Evolutionary conservation across 2,329 filamentous ascomycete species (phyloP), one percentile per base, ranked within the genome.

Genomic region (Fusarium succisae): DNA sequence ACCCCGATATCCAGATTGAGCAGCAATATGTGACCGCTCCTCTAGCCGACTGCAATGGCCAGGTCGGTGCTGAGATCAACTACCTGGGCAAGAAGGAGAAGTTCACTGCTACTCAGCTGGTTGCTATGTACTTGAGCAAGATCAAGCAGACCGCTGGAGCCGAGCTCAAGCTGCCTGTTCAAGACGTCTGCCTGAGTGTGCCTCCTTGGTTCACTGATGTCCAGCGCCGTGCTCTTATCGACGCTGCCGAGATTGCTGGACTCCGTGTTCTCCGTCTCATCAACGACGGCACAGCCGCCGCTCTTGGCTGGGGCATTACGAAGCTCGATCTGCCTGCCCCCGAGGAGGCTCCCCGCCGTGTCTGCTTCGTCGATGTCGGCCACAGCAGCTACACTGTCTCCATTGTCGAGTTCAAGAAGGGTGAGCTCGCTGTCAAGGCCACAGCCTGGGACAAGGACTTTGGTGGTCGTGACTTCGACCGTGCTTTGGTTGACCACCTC

Each of bases 171-270:
- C 89, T 97, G 51, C 94, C 95, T 67, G 96, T 98, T 66, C 93
- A 93, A 69, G 96, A 99, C 82, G 88, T 98, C 79, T 96, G 98
- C 79, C 90, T 99, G 87, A 97, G 94, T 82, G 94, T 97, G 57
- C 96, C 96, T 50, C 92, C 95, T 24, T 99, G 96, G 96, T 99
- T 98, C 88, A 98, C 95, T 70, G 96, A 99, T 83, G 86, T 92
- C 71, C 96, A 99, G 89, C 93, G 96, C 82, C 91, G 96, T 80
- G 91, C 91, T 78, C 88, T 99, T 73, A 89, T 98, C 79, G 96
- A 98, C 81, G 96, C 96, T 67, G 91, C 95, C 78, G 95, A 98
- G 82, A 94, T 99, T 79, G 94, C 96, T 66, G 96, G 95, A 70
- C 89, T 99, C 80, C 98, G 97, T 87, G 88, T 95, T 44, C 92